Conservation (phyloP, 1,284 basidiomycete species). For the Melampsora americana region DNA sequence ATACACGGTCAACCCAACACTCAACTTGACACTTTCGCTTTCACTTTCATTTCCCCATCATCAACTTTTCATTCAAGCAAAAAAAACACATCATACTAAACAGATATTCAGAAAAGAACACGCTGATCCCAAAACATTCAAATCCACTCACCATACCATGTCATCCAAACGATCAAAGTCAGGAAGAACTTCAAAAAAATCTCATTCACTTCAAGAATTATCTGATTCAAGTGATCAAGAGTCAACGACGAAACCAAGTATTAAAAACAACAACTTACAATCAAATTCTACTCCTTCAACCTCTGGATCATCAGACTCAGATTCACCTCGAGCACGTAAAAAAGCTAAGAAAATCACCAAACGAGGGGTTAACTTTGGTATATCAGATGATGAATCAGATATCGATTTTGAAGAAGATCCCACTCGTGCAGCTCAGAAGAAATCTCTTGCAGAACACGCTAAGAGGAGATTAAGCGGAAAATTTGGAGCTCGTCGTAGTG, state of each 20-base stretch:
- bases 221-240: neutral
- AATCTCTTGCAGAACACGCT: conserved; percentile 30
- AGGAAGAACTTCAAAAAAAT: neutral
- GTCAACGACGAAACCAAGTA: neutral
- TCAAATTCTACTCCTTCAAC: neutral
- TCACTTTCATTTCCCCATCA: too few relatives aligned
- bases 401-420: neutral
- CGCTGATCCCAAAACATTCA: too few relatives aligned
- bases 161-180: conserved; percentile 5
- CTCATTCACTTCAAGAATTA: neutral
- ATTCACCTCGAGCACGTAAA: neutral
- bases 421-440: neutral
- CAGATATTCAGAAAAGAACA: too few relatives aligned
- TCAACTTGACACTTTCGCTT: too few relatives aligned
- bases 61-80: too few relatives aligned
- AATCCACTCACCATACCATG: neutral
- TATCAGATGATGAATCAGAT: conserved; percentile 6
- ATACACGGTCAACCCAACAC: too few relatives aligned
- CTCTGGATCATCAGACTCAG: neutral
- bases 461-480: conserved; percentile 40
- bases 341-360: conserved; percentile 4
- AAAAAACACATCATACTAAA: too few relatives aligned
- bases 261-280: neutral
- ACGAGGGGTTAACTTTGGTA: conserved; percentile 4
- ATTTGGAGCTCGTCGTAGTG: conserved; percentile 26